Evolutionary conservation across 2,329 filamentous ascomycete genomes (phyloP), one percentile per base, ranked within the genome.

Genomic region (Claviceps lovelessii): DNA sequence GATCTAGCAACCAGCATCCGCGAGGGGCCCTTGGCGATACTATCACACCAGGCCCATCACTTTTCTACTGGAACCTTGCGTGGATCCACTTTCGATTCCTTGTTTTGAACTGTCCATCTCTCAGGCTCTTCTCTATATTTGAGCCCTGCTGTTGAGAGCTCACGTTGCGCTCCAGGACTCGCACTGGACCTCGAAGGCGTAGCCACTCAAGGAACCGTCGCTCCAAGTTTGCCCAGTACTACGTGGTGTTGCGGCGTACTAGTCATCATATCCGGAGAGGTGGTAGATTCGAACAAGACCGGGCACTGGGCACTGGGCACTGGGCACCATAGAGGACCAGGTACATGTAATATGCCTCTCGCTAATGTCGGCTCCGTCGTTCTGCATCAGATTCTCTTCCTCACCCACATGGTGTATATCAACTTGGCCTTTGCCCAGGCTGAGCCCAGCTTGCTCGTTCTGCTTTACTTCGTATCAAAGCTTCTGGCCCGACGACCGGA

Each of bases 371-470:
- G 76, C 51, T 73, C 76, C n/a, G 67, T 77, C 39, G 63, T 78
- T 58, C 67, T 79, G 52, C 70, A 76, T 59, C 69, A 77, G 59
- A 67, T 78, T 53, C 74, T 78, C 61, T 79, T 79, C 62, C 67
- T 79, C 58, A 76, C 74, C 45, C 76, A 76, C 52, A 67, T 79
- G 54, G 70, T 76, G 57, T 77, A 78, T 63, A 74, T 79, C 61
- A 72, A 72, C 62, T 72, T 76, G 57, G 75, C 74, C 55, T 69
- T 79, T 56, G 68, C 74, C 19, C 69, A 74, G 57, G 71, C 75
- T 53, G 75, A 77, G 56, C 73, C 75, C 17, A 67, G 74, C 49
- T 57, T 73, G 10, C 66, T 78, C 31, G 65, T 77, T 49, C 62
- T 65, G 29, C 67, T 79, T 7, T 78, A 78, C 62, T 73, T 72